Conservation (phyloP, 345 rosid species). For the Camelina hispida region DNA sequence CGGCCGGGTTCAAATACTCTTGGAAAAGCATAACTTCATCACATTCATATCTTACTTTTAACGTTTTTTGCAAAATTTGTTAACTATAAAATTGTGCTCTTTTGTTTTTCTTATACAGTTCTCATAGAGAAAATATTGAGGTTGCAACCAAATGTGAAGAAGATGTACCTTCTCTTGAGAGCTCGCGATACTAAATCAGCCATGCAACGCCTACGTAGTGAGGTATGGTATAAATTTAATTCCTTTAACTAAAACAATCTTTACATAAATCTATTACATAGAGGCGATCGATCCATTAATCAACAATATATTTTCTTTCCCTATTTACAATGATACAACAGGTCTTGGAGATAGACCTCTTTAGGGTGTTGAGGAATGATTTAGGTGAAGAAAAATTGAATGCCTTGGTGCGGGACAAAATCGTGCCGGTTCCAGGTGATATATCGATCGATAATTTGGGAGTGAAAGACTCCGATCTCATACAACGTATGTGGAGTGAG, state of each 20-base stretch:
- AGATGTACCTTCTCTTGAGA: constrained; percentile 77
- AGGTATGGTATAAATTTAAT: constrained; percentile 50
- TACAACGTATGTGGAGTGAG: constrained; percentile 54
- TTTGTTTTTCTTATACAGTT: constrained; percentile 46
- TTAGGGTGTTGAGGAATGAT: constrained; percentile 59
- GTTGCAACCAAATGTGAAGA: constrained; percentile 90
- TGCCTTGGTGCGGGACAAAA: constrained; percentile 56
- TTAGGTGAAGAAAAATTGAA: constrained; percentile 49
- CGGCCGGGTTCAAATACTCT: background rate
- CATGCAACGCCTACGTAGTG: constrained; percentile 64
- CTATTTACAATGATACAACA: constrained; percentile 29
- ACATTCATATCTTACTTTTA: background rate
- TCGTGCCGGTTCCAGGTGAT: constrained; percentile 62
- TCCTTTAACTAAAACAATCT: constrained; percentile 15
- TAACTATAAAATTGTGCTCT: background rate
- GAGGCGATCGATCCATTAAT: background rate
- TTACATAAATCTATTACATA: background rate
- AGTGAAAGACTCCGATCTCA: constrained; percentile 47
- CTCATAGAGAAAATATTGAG: constrained; percentile 84
- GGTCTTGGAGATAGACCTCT: constrained; percentile 66
- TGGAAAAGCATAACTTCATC: background rate
- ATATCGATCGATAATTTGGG: constrained; percentile 60
- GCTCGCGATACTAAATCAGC: constrained; percentile 72
- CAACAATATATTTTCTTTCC: background rate
- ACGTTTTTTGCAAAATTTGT: no score